Percentiles rank a stretch among this genome's conserved stretches.
These are phyloP conservation scores for Apiospora rasikravindrae DNA, from an alignment of 2,329 filamentous ascomycete species.

Conservation along the genomic window DNA sequence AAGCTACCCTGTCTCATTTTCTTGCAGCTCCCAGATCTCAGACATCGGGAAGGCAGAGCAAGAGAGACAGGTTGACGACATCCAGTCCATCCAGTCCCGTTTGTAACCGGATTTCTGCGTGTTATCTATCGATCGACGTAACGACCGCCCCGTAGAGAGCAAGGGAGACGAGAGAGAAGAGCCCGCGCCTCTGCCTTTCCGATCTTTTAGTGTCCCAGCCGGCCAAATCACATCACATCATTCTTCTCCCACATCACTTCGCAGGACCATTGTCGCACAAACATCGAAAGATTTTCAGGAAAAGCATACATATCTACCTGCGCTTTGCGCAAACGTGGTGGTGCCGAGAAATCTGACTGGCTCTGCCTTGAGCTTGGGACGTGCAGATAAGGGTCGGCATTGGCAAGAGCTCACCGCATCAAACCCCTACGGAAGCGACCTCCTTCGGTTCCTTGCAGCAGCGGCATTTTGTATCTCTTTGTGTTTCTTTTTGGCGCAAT, in stretches of 20 bases:
- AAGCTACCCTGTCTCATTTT: not conserved
- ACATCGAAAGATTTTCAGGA: slow-evolving; percentile 4
- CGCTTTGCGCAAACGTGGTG: slow-evolving; percentile 6
- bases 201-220: not conserved
- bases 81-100: not conserved
- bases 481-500: not conserved
- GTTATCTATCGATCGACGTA: not conserved
- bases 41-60: not conserved
- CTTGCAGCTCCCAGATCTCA: slow-evolving; percentile 10
- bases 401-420: slow-evolving; percentile 11
- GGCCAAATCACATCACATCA: slow-evolving; percentile 10
- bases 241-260: not conserved
- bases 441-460: slow-evolving; percentile 14
- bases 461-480: not conserved
- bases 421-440: not conserved
- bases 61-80: slow-evolving; percentile 13
- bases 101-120: slow-evolving; percentile 7
- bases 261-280: slow-evolving; percentile 3
- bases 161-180: not conserved
- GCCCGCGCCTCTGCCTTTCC: not conserved
- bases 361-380: slow-evolving; percentile 2
- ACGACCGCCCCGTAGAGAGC: not conserved
- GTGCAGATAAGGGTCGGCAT: slow-evolving; percentile 15
- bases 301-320: slow-evolving; percentile 3
- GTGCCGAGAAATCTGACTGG: slow-evolving; percentile 13